Evolutionary conservation across 805 yeast genomes (phyloP), one percentile per base, ranked within the genome.

Genomic region (Wickerhamiella sorbophila): DNA sequence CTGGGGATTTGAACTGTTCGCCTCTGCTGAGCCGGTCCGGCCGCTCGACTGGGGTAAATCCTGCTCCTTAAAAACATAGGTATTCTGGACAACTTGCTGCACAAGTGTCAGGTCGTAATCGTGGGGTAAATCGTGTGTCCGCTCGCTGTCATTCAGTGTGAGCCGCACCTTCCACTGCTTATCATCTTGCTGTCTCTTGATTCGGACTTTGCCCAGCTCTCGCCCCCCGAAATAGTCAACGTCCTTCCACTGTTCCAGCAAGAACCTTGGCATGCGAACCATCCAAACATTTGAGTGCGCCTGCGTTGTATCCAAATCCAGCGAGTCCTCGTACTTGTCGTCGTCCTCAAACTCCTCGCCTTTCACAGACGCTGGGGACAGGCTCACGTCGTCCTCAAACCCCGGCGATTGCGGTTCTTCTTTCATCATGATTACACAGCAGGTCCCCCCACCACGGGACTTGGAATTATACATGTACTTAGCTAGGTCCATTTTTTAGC

Each of bases 61-160:
- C 54, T 83, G 78, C 63, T 88, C 98, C 26, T 85, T 77, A 60
- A 91, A 85, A 12, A 87, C 80, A 56, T 70, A 91, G 46, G 91
- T 84, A 43, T 88, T 91, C 43, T 76, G 75, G 4, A 88, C 95
- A 43, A 74, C 75, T 36, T 79, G 76, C 59, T 85, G 85, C 19
- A 82, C 72, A 55, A 91, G 66, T 43, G 77, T 72, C 12, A 91
- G 64, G 53, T 85, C 91, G 58, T 87, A 91, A 50, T 81, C 82
- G 52, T 75, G 83, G 8, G 97, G 97, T 31, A 91, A 71, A 35
- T 68, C 71, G 24, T 65, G 65, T 44, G 67, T 66, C 21, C 61
- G 66, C n/a, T 61, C 58, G n/a, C 48, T 46, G 21, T 65, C 67
- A 47, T 58, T 55, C 36, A 61, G 59, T 36, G 58, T 43, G 48